Conservation (phyloP, 805 yeast species). For the Saccharomycopsis olivae region DNA sequence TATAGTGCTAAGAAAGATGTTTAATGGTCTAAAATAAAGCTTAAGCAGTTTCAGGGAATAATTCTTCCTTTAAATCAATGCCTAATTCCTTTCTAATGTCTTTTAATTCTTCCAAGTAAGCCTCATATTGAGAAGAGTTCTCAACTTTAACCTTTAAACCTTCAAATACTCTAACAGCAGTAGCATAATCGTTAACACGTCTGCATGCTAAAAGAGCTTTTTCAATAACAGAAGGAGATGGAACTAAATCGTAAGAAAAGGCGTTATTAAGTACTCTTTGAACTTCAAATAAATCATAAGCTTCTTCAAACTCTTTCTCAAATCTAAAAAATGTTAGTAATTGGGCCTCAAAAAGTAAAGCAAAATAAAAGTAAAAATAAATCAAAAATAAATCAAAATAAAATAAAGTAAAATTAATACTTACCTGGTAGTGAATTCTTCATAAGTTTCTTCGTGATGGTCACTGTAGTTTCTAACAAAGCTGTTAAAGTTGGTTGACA, state of each 20-base stretch:
- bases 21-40: no score
- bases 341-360: background rate
- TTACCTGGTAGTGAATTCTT: conserved; percentile 81
- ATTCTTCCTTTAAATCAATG: conserved; percentile 83
- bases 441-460: conserved; percentile 87
- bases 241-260: conserved; percentile 96
- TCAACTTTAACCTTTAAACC: conserved; percentile 95
- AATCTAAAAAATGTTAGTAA: conserved; percentile 35
- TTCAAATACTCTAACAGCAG: conserved; percentile 97
- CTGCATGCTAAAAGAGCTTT: conserved; percentile 96
- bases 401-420: conserved; percentile 18
- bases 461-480: conserved; percentile 62
- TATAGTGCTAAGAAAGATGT: no score
- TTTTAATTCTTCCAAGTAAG: conserved; percentile 90
- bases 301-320: conserved; percentile 94
- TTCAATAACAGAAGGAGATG: conserved; percentile 93
- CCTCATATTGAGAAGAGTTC: conserved; percentile 85
- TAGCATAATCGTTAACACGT: conserved; percentile 97
- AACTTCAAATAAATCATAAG: conserved; percentile 78
- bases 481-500: background rate
- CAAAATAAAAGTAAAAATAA: background rate
- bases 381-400: background rate
- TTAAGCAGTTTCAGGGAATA: conserved; percentile 37
- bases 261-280: conserved; percentile 94
- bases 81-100: conserved; percentile 89